phyloP scores from a whole-genome alignment of 1,284 basidiomycete species.

The Bondarzewia mesenterica region DNA sequence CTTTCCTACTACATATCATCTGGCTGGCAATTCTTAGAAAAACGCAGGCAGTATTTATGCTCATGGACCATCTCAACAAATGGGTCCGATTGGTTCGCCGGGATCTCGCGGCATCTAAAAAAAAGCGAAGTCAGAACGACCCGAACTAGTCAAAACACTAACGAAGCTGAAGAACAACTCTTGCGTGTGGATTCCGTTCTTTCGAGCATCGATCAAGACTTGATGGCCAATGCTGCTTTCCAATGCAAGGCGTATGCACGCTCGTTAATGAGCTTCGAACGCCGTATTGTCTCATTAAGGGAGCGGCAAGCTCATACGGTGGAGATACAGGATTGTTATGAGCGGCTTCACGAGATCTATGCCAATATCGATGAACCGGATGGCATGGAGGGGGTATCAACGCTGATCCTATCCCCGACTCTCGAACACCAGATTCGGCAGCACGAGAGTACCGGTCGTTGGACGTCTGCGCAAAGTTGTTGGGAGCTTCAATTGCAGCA shows the following conservation, averaged over 20 bases:
- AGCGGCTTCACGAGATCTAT: constrained; percentile 93
- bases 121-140: constrained; percentile 36
- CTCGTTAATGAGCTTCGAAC: constrained; percentile 92
- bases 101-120: constrained; percentile 39
- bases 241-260: constrained; percentile 93
- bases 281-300: constrained; percentile 56
- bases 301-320: constrained; percentile 33
- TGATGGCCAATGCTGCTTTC: constrained; percentile 91
- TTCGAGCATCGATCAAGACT: constrained; percentile 77
- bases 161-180: constrained; percentile 49
- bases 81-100: constrained; percentile 75
- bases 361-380: constrained; percentile 96
- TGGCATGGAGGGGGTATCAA: constrained; percentile 98
- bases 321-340: constrained; percentile 77
- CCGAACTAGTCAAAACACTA: constrained; percentile 26
- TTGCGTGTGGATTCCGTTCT: constrained; percentile 72
- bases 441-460: constrained; percentile 94
- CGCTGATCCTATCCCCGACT: constrained; percentile 82
- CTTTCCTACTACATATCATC: background rate
- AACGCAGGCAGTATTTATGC: constrained; percentile 89
- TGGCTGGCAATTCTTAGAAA: background rate
- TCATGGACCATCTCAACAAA: constrained; percentile 92
- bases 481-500: constrained; percentile 98
- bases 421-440: constrained; percentile 97
- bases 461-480: constrained; percentile 98